Evolutionary conservation across 768 basidiomycete species (phyloP).

Genomic region (Pulveroboletus sp.): DNA sequence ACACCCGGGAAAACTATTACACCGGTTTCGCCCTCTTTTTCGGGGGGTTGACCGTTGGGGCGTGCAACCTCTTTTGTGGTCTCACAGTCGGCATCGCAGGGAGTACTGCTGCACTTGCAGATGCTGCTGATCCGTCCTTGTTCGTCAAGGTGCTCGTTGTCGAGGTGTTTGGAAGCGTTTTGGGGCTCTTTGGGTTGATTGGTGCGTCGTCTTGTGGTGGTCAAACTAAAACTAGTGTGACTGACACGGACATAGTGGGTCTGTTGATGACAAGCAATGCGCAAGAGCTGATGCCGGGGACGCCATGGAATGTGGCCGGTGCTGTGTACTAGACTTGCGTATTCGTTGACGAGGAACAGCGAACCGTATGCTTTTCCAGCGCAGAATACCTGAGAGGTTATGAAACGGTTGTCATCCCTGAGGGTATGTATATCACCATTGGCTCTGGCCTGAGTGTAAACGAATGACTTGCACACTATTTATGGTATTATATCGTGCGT

Average conservation of each 20-base stretch:
- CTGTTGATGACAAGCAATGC: conserved; percentile 74
- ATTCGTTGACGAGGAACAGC: too few relatives aligned
- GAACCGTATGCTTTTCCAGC: too few relatives aligned
- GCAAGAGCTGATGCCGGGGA: conserved; percentile 48
- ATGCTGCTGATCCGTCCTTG: conserved; percentile 90
- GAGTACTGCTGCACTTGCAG: conserved; percentile 90
- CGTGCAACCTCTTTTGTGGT: conserved; percentile 94
- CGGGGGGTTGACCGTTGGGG: conserved; percentile 92
- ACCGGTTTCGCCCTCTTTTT: conserved; percentile 96
- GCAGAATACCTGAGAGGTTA: too few relatives aligned
- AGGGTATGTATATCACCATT: too few relatives aligned
- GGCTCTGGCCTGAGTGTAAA: too few relatives aligned
- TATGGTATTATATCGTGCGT: too few relatives aligned
- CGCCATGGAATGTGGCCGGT: conserved; percentile 33
- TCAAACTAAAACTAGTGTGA: too few relatives aligned
- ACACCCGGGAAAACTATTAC: conserved; percentile 88
- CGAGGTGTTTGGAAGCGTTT: conserved; percentile 89
- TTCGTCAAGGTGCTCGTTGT: conserved; percentile 98
- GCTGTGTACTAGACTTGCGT: conserved; percentile 30
- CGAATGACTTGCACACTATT: too few relatives aligned
- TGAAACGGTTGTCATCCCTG: too few relatives aligned
- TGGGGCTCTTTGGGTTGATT: conserved; percentile 92
- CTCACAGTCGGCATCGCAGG: conserved; percentile 93
- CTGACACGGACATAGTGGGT: conserved; percentile 51
- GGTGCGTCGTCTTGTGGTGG: conserved; percentile 47